These are phyloP conservation scores for Kwoniella mangroviensis DNA, from an alignment of 768 basidiomycete genomes.

Conservation along the genomic window DNA sequence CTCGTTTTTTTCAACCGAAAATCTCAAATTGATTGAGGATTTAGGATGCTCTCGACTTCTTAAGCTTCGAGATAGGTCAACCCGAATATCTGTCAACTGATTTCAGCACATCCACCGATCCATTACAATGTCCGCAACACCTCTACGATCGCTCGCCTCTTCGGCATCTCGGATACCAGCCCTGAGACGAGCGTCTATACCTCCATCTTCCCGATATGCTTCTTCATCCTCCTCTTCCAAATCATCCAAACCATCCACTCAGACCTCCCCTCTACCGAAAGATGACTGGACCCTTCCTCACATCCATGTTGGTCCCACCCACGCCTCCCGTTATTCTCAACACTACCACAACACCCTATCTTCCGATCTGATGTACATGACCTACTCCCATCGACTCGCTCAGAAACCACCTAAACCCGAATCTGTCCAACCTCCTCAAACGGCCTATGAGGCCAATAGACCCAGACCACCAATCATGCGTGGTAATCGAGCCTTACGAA, in stretches of 20 bases:
- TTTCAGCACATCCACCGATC: neutral
- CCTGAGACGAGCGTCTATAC: neutral
- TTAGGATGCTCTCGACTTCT: neutral
- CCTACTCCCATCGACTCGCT: constrained; percentile 70
- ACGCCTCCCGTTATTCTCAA: constrained; percentile 69
- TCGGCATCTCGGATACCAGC: constrained; percentile 16
- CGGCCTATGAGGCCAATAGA: constrained; percentile 80
- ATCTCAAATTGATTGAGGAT: neutral
- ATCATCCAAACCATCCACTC: constrained; percentile 2
- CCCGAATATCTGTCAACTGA: no score
- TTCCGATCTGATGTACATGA: constrained; percentile 92
- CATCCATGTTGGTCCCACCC: constrained; percentile 57
- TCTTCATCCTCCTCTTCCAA: constrained; percentile 23
- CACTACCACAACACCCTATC: constrained; percentile 83
- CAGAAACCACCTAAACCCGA: constrained; percentile 58
- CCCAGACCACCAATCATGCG: constrained; percentile 68
- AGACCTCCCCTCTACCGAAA: constrained; percentile 15
- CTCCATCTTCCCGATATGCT: constrained; percentile 6
- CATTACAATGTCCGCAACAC: constrained; percentile 10
- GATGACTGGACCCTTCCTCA: constrained; percentile 25
- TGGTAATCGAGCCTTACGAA: constrained; percentile 67
- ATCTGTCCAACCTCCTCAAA: constrained; percentile 58
- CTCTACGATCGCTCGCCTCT: constrained; percentile 15
- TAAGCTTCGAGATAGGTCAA: neutral
- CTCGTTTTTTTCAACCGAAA: constrained; percentile 10